These are phyloP conservation scores for Fusarium sp. DNA, from an alignment of 2,329 filamentous ascomycete species.

Conservation along the genomic window DNA sequence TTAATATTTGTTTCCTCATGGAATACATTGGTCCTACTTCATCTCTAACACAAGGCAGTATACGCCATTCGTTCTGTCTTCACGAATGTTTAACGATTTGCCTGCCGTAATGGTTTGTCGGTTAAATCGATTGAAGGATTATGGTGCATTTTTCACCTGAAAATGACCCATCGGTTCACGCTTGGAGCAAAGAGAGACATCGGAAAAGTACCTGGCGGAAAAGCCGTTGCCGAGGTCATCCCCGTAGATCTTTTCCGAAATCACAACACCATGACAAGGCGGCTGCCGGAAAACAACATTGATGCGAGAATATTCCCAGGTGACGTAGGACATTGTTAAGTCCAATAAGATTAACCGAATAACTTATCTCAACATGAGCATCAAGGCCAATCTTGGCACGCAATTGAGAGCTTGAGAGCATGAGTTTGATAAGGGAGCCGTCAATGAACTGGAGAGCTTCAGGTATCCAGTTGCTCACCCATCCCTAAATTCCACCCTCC, in stretches of 20 bases:
- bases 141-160: background rate
- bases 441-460: background rate
- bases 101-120: background rate
- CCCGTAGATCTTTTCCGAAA: background rate
- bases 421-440: background rate
- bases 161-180: background rate
- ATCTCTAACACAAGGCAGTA: background rate
- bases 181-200: background rate
- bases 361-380: background rate
- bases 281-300: background rate
- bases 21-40: background rate
- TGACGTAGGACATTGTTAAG: background rate
- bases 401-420: too few relatives aligned
- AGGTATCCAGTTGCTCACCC: background rate
- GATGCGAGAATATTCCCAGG: background rate
- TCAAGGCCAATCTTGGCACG: background rate
- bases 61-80: background rate
- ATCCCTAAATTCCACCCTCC: constrained; percentile 28
- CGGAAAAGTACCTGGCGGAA: background rate
- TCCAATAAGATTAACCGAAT: background rate
- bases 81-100: background rate
- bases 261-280: background rate
- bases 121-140: background rate
- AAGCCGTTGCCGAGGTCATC: background rate
- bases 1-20: background rate